phyloP scores from a whole-genome alignment of 192 early-diverging fungal genomes.

The Mortierella hygrophila region DNA sequence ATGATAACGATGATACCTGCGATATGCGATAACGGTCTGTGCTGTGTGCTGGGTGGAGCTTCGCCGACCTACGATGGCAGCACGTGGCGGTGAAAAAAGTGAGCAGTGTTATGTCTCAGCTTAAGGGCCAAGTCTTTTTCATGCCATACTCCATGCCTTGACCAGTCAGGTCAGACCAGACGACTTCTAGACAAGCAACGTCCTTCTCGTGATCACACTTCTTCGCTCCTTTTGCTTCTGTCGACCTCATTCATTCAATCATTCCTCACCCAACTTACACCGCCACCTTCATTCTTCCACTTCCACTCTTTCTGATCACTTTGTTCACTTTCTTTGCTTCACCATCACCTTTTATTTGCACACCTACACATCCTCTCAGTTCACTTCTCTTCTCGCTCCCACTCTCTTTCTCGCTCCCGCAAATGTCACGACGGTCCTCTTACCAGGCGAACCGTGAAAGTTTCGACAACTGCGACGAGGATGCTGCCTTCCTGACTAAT shows the following conservation, averaged over 20 bases:
- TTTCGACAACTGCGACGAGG: slow-evolving; percentile 21
- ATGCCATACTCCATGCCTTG: neutral
- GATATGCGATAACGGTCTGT: neutral
- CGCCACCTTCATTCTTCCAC: no score
- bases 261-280: no score
- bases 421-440: slow-evolving; percentile 8
- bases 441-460: slow-evolving; percentile 16
- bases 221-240: neutral
- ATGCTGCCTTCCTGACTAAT: slow-evolving; percentile 25
- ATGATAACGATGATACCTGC: no score
- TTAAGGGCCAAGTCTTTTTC: neutral
- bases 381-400: neutral
- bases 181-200: neutral
- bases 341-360: neutral
- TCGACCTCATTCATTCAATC: no score
- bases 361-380: neutral
- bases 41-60: neutral
- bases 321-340: neutral
- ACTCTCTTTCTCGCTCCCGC: neutral
- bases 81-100: slow-evolving; percentile 6
- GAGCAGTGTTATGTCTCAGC: no score
- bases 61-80: neutral
- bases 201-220: neutral
- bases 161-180: neutral
- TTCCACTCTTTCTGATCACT: no score